phyloP scores from a whole-genome alignment of 75 land plant genomes.

The Pseudotsuga menziesii region DNA sequence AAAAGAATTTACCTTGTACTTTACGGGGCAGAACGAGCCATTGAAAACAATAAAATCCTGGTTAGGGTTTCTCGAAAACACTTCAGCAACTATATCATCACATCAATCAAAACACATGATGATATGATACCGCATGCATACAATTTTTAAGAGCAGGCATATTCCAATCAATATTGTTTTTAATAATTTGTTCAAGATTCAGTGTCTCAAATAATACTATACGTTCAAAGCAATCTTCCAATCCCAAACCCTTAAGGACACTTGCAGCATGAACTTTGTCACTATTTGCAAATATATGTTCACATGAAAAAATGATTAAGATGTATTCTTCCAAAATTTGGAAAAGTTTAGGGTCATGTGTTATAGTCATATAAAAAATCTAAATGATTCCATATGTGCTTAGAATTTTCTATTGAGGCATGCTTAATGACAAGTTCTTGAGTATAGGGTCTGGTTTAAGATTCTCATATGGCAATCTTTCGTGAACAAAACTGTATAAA shows the following conservation, averaged over 20 bases:
- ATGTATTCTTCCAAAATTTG: background rate
- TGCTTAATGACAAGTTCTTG: slow-evolving; percentile 60
- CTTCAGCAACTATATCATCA: too few relatives aligned
- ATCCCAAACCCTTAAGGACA: slow-evolving; percentile 50
- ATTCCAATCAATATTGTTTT: background rate
- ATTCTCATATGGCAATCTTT: slow-evolving; percentile 62
- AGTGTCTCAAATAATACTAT: slow-evolving; percentile 79
- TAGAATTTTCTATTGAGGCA: slow-evolving; percentile 85
- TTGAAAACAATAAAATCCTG: too few relatives aligned
- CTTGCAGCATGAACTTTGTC: slow-evolving; percentile 63
- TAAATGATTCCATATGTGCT: background rate
- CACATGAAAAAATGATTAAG: background rate
- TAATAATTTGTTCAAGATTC: slow-evolving; percentile 33
- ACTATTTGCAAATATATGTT: slow-evolving; percentile 73
- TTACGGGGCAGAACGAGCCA: too few relatives aligned
- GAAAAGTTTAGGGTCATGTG: background rate
- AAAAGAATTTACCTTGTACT: too few relatives aligned
- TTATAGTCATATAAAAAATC: too few relatives aligned
- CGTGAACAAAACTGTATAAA: slow-evolving; percentile 38
- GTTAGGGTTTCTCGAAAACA: too few relatives aligned
- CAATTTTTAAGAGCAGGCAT: background rate
- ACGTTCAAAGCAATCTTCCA: slow-evolving; percentile 79
- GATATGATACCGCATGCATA: too few relatives aligned
- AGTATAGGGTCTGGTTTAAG: slow-evolving; percentile 69
- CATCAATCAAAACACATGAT: too few relatives aligned